Percentiles rank a stretch among this genome's conserved stretches.
Evolutionary conservation across 2,329 filamentous ascomycete species (phyloP).

Genomic region (Fusarium chaquense): DNA sequence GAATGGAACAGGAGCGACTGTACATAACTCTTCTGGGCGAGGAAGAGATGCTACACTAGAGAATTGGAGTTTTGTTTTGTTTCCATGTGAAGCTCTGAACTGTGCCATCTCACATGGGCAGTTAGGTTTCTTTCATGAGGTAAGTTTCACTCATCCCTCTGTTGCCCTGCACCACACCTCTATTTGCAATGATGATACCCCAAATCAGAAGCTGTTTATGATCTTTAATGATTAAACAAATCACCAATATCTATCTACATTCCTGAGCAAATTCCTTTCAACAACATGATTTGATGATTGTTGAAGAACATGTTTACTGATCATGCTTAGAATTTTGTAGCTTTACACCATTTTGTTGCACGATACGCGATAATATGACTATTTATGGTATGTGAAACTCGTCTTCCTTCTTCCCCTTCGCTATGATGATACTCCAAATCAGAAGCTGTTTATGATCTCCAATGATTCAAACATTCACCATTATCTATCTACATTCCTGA

Average conservation of each 20-base stretch:
- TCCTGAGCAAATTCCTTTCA: conserved; percentile 21
- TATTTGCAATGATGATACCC: conserved; percentile 54
- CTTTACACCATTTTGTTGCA: neutral
- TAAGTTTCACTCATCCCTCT: conserved; percentile 37
- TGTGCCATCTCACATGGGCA: conserved; percentile 41
- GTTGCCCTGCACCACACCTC: conserved; percentile 1
- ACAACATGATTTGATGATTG: neutral
- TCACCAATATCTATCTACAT: conserved; percentile 48
- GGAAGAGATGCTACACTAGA: conserved; percentile 56
- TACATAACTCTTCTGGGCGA: conserved; percentile 55
- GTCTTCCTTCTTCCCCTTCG: conserved; percentile 19
- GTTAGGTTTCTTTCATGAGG: conserved; percentile 36
- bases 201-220: conserved; percentile 64
- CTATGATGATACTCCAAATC: conserved; percentile 54
- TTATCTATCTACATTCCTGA: conserved; percentile 36
- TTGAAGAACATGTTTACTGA: conserved; percentile 13
- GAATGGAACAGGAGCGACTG: conserved; percentile 49
- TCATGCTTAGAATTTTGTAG: neutral
- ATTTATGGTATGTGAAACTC: conserved; percentile 40
- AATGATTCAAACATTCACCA: conserved; percentile 55
- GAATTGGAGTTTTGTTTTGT: conserved; percentile 56
- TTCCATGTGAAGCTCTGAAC: conserved; percentile 45
- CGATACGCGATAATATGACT: neutral
- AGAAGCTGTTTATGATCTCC: conserved; percentile 56
- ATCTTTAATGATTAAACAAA: conserved; percentile 39